A percentile compares a stretch with the other conserved stretches of the same genome.
These are phyloP conservation scores for Isochrysis galbana DNA, from an alignment of 78 protist genomes.

Conservation along the genomic window DNA sequence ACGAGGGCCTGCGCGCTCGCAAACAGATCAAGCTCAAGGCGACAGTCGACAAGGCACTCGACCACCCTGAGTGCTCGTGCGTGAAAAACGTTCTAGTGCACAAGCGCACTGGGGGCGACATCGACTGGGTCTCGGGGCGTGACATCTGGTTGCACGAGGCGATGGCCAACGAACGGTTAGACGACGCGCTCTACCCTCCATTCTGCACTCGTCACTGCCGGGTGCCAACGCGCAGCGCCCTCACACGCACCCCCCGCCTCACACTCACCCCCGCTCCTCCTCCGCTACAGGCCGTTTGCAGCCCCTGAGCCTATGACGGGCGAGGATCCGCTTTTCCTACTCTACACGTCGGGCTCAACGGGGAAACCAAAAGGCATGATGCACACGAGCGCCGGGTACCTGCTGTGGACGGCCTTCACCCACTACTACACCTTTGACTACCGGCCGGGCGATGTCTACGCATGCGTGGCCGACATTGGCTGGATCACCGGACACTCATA, in stretches of 20 bases:
- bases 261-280: no score
- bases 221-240: no score
- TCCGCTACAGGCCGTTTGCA: constrained; percentile 35
- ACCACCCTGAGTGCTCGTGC: neutral
- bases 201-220: neutral
- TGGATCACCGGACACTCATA: constrained; percentile 99
- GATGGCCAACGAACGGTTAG: neutral
- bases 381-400: constrained; percentile 87
- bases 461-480: constrained; percentile 91
- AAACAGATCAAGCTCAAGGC: constrained; percentile 31
- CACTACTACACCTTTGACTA: constrained; percentile 84
- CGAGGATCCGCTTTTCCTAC: constrained; percentile 92
- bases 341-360: constrained; percentile 96
- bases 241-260: no score
- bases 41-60: neutral
- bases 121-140: neutral
- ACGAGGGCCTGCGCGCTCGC: constrained; percentile 55
- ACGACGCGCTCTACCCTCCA: neutral
- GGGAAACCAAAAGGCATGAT: constrained; percentile 95
- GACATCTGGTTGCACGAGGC: neutral
- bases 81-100: neutral
- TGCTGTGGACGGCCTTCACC: constrained; percentile 41
- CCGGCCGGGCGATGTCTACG: constrained; percentile 86
- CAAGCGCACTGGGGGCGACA: neutral
- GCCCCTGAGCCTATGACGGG: constrained; percentile 66